phyloP scores from a whole-genome alignment of 768 basidiomycete species.

The Strobilomyces dryophilus region DNA sequence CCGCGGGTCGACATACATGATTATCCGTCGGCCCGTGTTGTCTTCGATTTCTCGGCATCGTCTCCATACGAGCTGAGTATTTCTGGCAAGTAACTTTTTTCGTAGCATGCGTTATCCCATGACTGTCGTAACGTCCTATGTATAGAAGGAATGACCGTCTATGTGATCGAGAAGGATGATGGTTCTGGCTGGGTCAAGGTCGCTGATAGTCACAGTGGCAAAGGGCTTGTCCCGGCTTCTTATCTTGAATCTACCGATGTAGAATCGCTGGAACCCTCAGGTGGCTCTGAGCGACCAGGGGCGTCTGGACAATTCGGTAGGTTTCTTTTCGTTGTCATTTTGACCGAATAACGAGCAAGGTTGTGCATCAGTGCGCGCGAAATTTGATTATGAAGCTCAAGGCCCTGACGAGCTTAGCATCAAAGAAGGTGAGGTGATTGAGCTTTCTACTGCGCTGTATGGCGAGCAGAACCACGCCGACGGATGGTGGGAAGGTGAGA shows the following conservation, averaged over 20 bases:
- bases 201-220: conserved; percentile 47
- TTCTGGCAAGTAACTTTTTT: conserved; percentile 41
- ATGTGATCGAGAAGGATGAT: conserved; percentile 75
- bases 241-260: conserved; percentile 51
- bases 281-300: conserved; percentile 21
- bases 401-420: conserved; percentile 69
- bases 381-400: conserved; percentile 75
- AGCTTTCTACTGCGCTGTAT: conserved; percentile 56
- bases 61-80: conserved; percentile 76
- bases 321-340: conserved; percentile 15
- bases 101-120: conserved; percentile 3
- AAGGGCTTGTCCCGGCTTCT: conserved; percentile 81
- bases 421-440: conserved; percentile 55
- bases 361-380: conserved; percentile 57
- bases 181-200: conserved; percentile 89
- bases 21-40: conserved; percentile 53
- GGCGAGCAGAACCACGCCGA: conserved; percentile 68
- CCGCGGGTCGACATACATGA: conserved; percentile 37
- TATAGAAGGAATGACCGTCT: conserved; percentile 60
- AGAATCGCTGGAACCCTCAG: conserved; percentile 13
- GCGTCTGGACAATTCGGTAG: conserved; percentile 50
- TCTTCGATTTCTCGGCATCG: conserved; percentile 72
- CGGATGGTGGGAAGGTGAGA: conserved; percentile 85
- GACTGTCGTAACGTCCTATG: conserved; percentile 10
- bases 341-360: conserved; percentile 3